Evolutionary conservation across 768 basidiomycete genomes (phyloP).

Genomic region (Jaapia argillacea): DNA sequence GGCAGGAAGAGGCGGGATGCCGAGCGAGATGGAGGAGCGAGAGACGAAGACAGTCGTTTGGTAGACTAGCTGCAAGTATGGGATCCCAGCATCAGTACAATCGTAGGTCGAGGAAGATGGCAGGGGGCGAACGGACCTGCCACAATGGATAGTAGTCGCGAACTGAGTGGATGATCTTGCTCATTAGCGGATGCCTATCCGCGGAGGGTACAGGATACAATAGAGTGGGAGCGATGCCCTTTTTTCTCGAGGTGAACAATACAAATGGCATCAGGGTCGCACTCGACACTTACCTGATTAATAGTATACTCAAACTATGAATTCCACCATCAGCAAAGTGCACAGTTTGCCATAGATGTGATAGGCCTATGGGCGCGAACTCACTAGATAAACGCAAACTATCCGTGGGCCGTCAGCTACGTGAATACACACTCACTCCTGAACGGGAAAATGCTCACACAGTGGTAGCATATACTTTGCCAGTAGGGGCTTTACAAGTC

Average conservation of each 20-base stretch:
- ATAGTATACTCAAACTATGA: constrained; percentile 83
- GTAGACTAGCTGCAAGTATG: constrained; percentile 54
- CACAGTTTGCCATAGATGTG: constrained; percentile 27
- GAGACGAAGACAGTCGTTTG: constrained; percentile 91
- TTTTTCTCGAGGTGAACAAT: constrained; percentile 2
- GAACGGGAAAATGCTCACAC: constrained; percentile 38
- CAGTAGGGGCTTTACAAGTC: constrained; percentile 70
- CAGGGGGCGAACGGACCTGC: constrained; percentile 48
- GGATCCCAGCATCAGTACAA: neutral
- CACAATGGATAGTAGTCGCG: constrained; percentile 94
- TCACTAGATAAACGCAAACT: constrained; percentile 56
- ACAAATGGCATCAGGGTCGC: neutral
- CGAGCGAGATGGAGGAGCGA: constrained; percentile 81
- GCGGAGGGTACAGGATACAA: constrained; percentile 75
- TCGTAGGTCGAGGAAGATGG: neutral
- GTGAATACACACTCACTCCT: neutral
- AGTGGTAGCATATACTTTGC: constrained; percentile 87
- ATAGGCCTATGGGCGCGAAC: constrained; percentile 17
- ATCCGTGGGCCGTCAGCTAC: constrained; percentile 1
- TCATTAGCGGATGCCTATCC: constrained; percentile 49
- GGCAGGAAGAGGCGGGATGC: constrained; percentile 68
- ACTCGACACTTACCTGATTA: constrained; percentile 57
- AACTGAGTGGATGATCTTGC: constrained; percentile 71
- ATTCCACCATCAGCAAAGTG: constrained; percentile 4
- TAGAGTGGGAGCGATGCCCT: constrained; percentile 87